Conservation (phyloP, 108 stramenopile genomes). For the Pseudonitzschia pungens region DNA sequence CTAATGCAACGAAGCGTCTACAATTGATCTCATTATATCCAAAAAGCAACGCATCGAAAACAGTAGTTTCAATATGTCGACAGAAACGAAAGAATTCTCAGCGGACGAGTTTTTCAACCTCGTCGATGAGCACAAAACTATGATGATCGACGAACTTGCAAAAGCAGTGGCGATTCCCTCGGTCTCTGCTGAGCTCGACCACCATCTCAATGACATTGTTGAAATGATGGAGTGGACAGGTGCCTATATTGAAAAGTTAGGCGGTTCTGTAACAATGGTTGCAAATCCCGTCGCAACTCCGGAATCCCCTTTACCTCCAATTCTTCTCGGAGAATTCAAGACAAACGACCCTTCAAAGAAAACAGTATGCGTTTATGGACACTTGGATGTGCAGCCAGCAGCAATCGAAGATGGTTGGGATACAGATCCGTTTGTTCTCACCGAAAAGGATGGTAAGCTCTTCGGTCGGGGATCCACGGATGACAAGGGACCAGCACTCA, state of each 20-base stretch:
- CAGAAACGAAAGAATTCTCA: slow-evolving; percentile 16
- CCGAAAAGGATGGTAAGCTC: slow-evolving; percentile 72
- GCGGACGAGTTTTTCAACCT: slow-evolving; percentile 39
- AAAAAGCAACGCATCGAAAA: no score
- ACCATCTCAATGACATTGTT: slow-evolving; percentile 63
- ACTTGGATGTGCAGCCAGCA: slow-evolving; percentile 83
- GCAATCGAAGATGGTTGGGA: slow-evolving; percentile 77
- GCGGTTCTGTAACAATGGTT: slow-evolving; percentile 45
- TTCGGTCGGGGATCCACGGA: slow-evolving; percentile 78
- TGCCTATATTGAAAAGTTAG: slow-evolving; percentile 56
- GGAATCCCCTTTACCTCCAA: slow-evolving; percentile 59
- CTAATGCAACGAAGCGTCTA: no score
- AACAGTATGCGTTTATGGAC: slow-evolving; percentile 71
- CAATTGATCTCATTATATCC: no score
- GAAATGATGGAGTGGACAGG: slow-evolving; percentile 76
- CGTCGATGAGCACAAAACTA: slow-evolving; percentile 36
- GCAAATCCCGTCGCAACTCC: slow-evolving; percentile 59
- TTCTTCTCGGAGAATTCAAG: slow-evolving; percentile 60
- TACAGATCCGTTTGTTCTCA: slow-evolving; percentile 76
- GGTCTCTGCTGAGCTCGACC: slow-evolving; percentile 68
- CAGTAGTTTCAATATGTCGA: neutral
- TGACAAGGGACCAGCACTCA: slow-evolving; percentile 84
- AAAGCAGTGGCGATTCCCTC: slow-evolving; percentile 71
- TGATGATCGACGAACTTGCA: slow-evolving; percentile 42
- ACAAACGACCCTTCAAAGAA: slow-evolving; percentile 54